These are phyloP conservation scores for Catharanthus roseus DNA, from an alignment of 257 asterid species.

Conservation along the genomic window DNA sequence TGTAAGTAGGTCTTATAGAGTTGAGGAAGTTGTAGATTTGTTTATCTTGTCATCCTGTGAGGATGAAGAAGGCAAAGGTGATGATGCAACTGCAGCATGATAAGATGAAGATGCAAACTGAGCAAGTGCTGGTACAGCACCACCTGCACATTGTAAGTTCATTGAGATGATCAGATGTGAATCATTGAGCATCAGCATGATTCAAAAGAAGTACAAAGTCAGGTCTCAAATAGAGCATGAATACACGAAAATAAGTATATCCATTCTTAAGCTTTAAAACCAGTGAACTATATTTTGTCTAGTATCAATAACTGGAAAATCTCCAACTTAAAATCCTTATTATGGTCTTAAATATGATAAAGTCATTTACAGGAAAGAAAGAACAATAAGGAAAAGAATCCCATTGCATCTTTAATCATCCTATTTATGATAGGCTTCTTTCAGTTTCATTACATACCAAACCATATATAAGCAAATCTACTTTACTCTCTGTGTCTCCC, in stretches of 20 bases:
- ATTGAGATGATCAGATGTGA: background rate
- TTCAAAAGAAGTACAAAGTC: background rate
- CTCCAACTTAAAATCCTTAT: background rate
- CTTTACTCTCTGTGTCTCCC: background rate
- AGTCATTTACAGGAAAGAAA: background rate
- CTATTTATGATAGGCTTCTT: background rate
- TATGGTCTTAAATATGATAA: too few relatives aligned
- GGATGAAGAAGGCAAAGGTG: constrained; percentile 46
- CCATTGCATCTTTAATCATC: background rate
- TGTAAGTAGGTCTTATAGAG: constrained; percentile 10
- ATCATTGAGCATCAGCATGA: background rate
- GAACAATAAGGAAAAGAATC: background rate
- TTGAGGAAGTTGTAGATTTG: constrained; percentile 25
- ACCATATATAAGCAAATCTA: background rate
- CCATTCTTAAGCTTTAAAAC: too few relatives aligned
- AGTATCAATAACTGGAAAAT: background rate
- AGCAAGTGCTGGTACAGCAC: constrained; percentile 81
- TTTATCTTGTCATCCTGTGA: constrained; percentile 35
- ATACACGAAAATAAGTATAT: too few relatives aligned
- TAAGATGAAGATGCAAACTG: constrained; percentile 89
- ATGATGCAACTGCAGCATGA: constrained; percentile 54
- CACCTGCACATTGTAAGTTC: constrained; percentile 54
- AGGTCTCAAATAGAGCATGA: background rate
- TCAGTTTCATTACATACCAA: background rate
- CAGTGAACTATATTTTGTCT: too few relatives aligned